Evolutionary conservation across 2,329 filamentous ascomycete species (phyloP).

Genomic region (Sclerotinia subarctica): DNA sequence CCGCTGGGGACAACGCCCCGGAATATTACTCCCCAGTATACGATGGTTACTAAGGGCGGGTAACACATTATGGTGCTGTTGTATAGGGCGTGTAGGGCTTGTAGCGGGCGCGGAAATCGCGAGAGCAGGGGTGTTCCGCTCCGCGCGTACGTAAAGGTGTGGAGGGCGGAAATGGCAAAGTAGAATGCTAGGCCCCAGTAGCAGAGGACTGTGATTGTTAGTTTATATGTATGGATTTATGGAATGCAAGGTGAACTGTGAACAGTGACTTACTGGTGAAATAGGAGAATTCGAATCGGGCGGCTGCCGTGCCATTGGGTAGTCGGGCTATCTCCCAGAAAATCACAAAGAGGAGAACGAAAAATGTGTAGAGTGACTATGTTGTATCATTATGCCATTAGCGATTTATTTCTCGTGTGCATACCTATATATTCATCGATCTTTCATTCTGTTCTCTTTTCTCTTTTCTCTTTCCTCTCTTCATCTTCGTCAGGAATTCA

Average conservation of each 20-base stretch:
- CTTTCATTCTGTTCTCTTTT: background rate
- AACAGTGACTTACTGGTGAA: conserved; percentile 59
- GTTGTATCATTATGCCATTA: background rate
- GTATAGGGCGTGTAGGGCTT: conserved; percentile 61
- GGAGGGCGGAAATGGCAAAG: conserved; percentile 62
- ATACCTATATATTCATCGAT: background rate
- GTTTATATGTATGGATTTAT: background rate
- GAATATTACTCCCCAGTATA: conserved; percentile 67
- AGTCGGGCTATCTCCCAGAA: conserved; percentile 58
- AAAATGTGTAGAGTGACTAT: conserved; percentile 65
- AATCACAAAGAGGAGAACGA: conserved; percentile 66
- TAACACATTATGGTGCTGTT: conserved; percentile 62
- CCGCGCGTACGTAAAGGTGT: conserved; percentile 65
- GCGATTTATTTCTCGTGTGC: background rate
- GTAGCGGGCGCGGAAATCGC: conserved; percentile 57
- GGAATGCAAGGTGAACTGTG: background rate
- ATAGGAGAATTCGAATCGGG: conserved; percentile 62
- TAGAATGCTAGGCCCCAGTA: conserved; percentile 85
- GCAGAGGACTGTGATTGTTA: conserved; percentile 43
- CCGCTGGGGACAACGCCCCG: conserved; percentile 38
- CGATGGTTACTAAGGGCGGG: conserved; percentile 67
- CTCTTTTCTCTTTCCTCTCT: no score
- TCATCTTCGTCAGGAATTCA: conserved; percentile 27
- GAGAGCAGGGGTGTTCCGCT: conserved; percentile 56
- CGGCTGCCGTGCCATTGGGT: conserved; percentile 13